Base-by-base conservation (phyloP, 345 rosid genomes). In the Cardamine resedifolia region DNA sequence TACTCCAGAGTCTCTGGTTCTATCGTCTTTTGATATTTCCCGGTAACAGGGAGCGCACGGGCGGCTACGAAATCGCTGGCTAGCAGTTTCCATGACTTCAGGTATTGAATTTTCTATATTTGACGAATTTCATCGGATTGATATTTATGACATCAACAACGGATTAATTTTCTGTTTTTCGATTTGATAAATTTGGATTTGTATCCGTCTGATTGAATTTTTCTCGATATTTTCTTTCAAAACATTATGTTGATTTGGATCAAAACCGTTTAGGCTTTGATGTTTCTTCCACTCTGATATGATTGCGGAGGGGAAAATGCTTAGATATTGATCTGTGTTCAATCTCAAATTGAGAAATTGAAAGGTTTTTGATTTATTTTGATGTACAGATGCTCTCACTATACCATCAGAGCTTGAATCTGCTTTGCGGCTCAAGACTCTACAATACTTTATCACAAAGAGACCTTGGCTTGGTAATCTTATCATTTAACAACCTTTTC, bases 381-480 rank as follows among this genome's bases (percentile, higher is more conserved):
- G n/a, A n/a, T n/a, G n/a, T n/a, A 47, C 83, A 87, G 92, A 89
- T 72, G 81, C 82, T 5, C 70, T 79, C 64, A 76, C 79, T 48
- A 82, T 85, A 78, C 93, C 89, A 3, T 81, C 87, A 20, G 97
- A 91, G 80, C 91, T 91, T 7, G 97, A 94, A 77, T 81, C 91
- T 38, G 95, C 90, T 64, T 75, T 91, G 83, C 90, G 83, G 70
- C 77, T 88, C 81, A 94, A 78, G 89, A 88, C 85, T 16, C 81
- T 84, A 8, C 89, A 78, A 68, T 88, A 83, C 83, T 82, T 84
- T 34, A 85, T 89, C 10, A 87, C 93, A 5, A 83, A 75, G 44
- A 87, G 97, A 65, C 98, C 97, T 19, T 94, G 98, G 98, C 91
- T 94, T 34, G 97, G 98, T 94, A 88, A 65, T 63, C 71, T 43